A percentile compares a stretch with the other conserved stretches of the same genome.
These are phyloP conservation scores for Fusarium albosuccineum DNA, from an alignment of 2,329 filamentous ascomycete species.

Conservation along the genomic window DNA sequence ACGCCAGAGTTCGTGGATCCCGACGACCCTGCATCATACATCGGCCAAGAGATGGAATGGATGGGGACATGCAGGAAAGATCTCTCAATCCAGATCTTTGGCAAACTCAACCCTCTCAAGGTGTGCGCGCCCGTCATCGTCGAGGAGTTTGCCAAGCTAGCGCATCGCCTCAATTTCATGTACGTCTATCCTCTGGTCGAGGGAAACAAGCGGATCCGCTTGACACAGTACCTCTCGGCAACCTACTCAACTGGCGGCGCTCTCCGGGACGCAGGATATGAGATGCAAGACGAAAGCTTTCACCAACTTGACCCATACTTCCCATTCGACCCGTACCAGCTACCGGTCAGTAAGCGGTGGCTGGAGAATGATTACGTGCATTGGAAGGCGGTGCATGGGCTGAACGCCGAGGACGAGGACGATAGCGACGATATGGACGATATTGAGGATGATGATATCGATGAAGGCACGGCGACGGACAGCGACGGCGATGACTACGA, in stretches of 20 bases:
- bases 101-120: conserved; percentile 92
- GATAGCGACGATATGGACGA: conserved; percentile 67
- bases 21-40: conserved; percentile 71
- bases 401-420: conserved; percentile 70
- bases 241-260: conserved; percentile 68
- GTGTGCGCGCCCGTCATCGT: conserved; percentile 94
- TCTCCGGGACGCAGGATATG: conserved; percentile 62
- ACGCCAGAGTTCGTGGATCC: conserved; percentile 71
- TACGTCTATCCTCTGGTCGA: conserved; percentile 92
- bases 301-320: conserved; percentile 95
- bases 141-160: conserved; percentile 88
- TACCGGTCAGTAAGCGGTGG: conserved; percentile 90
- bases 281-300: conserved; percentile 76
- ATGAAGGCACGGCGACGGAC: conserved; percentile 66
- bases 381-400: conserved; percentile 81
- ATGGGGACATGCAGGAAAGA: conserved; percentile 79
- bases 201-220: conserved; percentile 88
- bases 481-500: conserved; percentile 60
- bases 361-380: conserved; percentile 85
- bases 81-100: conserved; percentile 83
- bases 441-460: conserved; percentile 59
- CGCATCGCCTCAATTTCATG: conserved; percentile 86
- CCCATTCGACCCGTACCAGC: conserved; percentile 95
- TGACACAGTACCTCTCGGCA: conserved; percentile 76
- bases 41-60: conserved; percentile 83